Conservation (phyloP, 2,329 filamentous ascomycete genomes). For the Venturia nashicola region DNA sequence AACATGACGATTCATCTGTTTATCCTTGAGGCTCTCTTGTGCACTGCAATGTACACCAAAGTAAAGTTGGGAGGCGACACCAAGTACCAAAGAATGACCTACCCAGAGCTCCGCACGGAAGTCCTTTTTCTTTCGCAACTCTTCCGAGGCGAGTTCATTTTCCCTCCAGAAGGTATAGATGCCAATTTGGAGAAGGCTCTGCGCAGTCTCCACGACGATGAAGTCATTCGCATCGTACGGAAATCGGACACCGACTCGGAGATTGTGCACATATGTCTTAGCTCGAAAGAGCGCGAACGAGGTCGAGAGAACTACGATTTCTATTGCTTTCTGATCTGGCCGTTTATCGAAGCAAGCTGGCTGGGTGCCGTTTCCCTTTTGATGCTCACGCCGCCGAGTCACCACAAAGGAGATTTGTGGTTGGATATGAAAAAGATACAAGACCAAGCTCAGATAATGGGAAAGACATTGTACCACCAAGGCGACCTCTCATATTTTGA, state of each 20-base stretch:
- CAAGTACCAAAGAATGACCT: slow-evolving; percentile 64
- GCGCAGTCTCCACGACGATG: slow-evolving; percentile 61
- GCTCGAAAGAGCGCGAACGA: slow-evolving; percentile 58
- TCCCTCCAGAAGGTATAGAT: slow-evolving; percentile 71
- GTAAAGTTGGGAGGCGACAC: slow-evolving; percentile 88
- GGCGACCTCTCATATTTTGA: slow-evolving; percentile 96
- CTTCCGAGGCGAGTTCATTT: slow-evolving; percentile 95
- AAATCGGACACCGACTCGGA: slow-evolving; percentile 24
- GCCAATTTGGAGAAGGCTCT: slow-evolving; percentile 74
- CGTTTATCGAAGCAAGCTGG: slow-evolving; percentile 92
- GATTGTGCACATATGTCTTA: slow-evolving; percentile 60
- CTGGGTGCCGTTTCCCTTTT: slow-evolving; percentile 79
- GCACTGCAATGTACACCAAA: slow-evolving; percentile 76
- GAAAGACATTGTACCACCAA: slow-evolving; percentile 95
- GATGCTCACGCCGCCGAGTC: slow-evolving; percentile 63
- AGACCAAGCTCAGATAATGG: slow-evolving; percentile 70
- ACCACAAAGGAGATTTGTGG: slow-evolving; percentile 47
- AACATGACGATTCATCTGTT: slow-evolving; percentile 99
- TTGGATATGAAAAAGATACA: slow-evolving; percentile 68
- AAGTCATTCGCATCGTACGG: slow-evolving; percentile 58
- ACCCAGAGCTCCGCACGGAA: slow-evolving; percentile 60
- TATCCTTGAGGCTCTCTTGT: slow-evolving; percentile 83
- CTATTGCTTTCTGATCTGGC: slow-evolving; percentile 98
- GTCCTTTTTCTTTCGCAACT: slow-evolving; percentile 81
- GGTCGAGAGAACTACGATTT: slow-evolving; percentile 96